A percentile compares a stretch with the other conserved stretches of the same genome.
Conservation (phyloP, 768 basidiomycete species). For the Cyclocybe aegerita region DNA sequence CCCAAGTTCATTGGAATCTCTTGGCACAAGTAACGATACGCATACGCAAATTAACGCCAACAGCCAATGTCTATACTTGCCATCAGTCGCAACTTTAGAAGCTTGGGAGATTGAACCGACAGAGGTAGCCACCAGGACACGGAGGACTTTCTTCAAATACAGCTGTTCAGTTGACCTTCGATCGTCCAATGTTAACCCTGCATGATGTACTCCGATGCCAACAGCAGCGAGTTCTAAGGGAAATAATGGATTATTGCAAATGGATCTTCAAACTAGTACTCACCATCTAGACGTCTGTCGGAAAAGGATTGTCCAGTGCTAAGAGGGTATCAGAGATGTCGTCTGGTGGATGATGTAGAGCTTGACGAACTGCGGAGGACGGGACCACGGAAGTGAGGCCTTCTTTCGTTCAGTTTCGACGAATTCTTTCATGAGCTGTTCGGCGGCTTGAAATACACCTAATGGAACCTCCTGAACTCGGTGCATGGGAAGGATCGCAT, state of each 20-base stretch:
- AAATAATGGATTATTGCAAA: not conserved
- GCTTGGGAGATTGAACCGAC: constrained; percentile 39
- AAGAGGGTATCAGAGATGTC: not conserved
- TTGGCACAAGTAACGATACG: constrained; percentile 8
- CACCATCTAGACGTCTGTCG: constrained; percentile 69
- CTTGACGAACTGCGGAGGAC: constrained; percentile 46
- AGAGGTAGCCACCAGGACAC: constrained; percentile 79
- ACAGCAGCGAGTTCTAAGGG: constrained; percentile 55
- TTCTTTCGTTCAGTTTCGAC: constrained; percentile 49
- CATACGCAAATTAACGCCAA: constrained; percentile 93
- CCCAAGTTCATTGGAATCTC: not conserved
- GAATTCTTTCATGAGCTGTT: constrained; percentile 74
- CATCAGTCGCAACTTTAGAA: constrained; percentile 1
- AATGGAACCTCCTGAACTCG: not conserved
- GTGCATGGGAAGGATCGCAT: not conserved
- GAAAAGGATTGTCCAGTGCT: constrained; percentile 60
- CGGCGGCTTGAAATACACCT: constrained; percentile 71
- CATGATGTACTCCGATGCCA: constrained; percentile 93
- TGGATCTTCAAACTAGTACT: constrained; percentile 13
- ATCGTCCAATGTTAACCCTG: constrained; percentile 76
- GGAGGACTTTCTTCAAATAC: constrained; percentile 62
- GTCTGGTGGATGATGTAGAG: not conserved
- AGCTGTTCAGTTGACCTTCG: constrained; percentile 71
- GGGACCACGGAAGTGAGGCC: constrained; percentile 65
- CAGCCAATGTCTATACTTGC: constrained; percentile 76